phyloP scores from a whole-genome alignment of 73 alveolate genomes.

The Paramecium sonneborni region DNA sequence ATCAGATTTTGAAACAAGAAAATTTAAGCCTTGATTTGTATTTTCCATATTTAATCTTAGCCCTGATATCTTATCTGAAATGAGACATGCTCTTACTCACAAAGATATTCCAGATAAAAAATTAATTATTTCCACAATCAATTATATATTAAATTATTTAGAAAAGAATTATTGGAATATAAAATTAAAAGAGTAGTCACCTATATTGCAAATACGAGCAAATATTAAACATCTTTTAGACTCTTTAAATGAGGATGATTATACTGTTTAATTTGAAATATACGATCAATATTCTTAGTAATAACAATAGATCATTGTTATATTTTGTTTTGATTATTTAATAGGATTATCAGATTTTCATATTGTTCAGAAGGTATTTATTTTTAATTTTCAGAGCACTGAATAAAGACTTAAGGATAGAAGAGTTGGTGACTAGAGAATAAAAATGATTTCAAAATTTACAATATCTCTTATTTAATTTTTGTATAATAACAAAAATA shows the following conservation, averaged over 20 bases:
- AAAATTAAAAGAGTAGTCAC: neutral
- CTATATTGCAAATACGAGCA: neutral
- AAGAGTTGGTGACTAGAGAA: slow-evolving; percentile 5
- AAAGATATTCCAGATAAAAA: slow-evolving; percentile 5
- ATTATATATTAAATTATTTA: neutral
- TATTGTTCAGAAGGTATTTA: neutral
- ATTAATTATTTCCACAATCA: neutral
- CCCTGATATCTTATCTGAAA: slow-evolving; percentile 44
- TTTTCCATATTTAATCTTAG: neutral
- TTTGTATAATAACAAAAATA: neutral
- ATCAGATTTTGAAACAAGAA: neutral
- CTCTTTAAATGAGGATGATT: neutral
- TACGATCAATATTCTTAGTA: neutral
- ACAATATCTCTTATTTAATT: neutral
- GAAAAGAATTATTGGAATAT: slow-evolving; percentile 31
- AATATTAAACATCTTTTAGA: neutral
- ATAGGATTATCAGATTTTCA: slow-evolving; percentile 42
- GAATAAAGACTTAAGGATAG: slow-evolving; percentile 22
- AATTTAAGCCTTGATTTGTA: neutral
- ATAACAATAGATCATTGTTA: neutral
- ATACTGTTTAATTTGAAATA: neutral
- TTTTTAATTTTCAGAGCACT: neutral
- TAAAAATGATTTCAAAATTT: neutral
- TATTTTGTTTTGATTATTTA: slow-evolving; percentile 34
- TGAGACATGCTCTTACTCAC: slow-evolving; percentile 55